phyloP scores from a whole-genome alignment of 768 basidiomycete species.

The Tephrocybe sp. region DNA sequence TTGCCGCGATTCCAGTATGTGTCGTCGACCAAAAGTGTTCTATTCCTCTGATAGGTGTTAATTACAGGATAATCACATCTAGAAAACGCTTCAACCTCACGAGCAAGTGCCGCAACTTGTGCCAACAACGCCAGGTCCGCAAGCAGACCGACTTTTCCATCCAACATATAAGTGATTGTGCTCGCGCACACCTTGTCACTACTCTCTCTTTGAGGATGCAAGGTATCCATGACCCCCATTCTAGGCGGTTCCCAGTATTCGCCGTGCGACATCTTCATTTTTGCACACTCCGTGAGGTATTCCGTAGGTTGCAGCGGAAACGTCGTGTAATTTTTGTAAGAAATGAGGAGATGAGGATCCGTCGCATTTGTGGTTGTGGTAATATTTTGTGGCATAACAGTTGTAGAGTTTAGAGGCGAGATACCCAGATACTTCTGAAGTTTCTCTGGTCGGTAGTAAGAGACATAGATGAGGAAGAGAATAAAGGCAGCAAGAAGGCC shows the following conservation, averaged over 20 bases:
- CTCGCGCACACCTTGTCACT: constrained; percentile 41
- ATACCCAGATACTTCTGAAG: constrained; percentile 44
- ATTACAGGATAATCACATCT: not conserved
- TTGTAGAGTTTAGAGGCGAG: not conserved
- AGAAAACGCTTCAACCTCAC: constrained; percentile 43
- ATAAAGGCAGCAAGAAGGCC: constrained; percentile 40
- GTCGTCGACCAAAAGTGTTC: constrained; percentile 69
- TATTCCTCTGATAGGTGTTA: constrained; percentile 41
- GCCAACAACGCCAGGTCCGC: constrained; percentile 67
- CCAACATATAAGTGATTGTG: constrained; percentile 71
- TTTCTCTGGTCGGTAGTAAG: constrained; percentile 45
- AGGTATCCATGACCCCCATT: constrained; percentile 33
- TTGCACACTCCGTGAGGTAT: constrained; percentile 56
- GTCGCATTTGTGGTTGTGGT: constrained; percentile 7
- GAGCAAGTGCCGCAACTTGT: constrained; percentile 62
- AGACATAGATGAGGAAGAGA: constrained; percentile 47
- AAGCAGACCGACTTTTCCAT: constrained; percentile 61
- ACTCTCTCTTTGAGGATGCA: constrained; percentile 24
- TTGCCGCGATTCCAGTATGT: constrained; percentile 73
- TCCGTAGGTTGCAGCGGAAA: constrained; percentile 57
- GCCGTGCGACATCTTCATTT: constrained; percentile 45
- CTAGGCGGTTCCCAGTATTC: constrained; percentile 48
- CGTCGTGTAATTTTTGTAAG: constrained; percentile 54
- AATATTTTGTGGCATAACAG: constrained; percentile 6
- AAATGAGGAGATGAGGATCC: constrained; percentile 26